Base-by-base conservation (phyloP, 1,284 basidiomycete species). In the Puccinia polysora region DNA sequence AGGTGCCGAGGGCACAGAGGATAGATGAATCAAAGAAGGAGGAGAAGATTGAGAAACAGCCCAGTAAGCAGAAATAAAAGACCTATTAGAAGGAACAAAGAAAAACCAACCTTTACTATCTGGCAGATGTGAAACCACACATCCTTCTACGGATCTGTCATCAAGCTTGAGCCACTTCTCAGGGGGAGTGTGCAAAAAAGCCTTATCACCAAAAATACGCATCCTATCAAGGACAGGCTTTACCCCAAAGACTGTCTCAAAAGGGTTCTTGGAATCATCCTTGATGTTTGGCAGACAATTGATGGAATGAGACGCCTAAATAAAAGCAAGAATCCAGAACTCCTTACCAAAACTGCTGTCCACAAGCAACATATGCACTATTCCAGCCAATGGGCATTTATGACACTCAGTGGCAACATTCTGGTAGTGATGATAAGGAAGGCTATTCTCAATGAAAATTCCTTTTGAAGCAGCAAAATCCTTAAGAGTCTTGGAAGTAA, bases 211-310 rank as follows among this genome's bases (percentile, higher is more conserved):
- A 65, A 65, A 65, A 2, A 50, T 53, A 1, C 49, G 2, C 25
- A 53, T 12, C 2, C 25, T 1, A 38, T 53, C 63, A 5, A 65
- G 15, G 1, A 6, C 1, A 5, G 64, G 63, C 34, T 50, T 50
- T 2, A 28, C 5, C 15, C 18, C 30, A 34, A 30, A 52, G 7
- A 65, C 14, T n/a, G 18, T n/a, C 34, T 65, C 47, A 32, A 23
- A 49, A 1, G 63, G 63, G n/a, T 20, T 63, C 6, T 32, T 4
- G 8, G 12, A 2, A 2, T 32, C 23, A n/a, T 25, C 50, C 7
- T 6, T 2, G 12, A 36, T 38, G 28, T 67, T 67, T n/a, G 64
- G 64, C 5, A 67, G 14, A 1, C 15, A n/a, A 30, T 65, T 65
- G 25, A 49, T 25, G 14, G 36, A 7, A 20, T 49, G 30, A 52